Evolutionary conservation across 257 asterid species (phyloP).

Genomic region (Prunella vulgaris): DNA sequence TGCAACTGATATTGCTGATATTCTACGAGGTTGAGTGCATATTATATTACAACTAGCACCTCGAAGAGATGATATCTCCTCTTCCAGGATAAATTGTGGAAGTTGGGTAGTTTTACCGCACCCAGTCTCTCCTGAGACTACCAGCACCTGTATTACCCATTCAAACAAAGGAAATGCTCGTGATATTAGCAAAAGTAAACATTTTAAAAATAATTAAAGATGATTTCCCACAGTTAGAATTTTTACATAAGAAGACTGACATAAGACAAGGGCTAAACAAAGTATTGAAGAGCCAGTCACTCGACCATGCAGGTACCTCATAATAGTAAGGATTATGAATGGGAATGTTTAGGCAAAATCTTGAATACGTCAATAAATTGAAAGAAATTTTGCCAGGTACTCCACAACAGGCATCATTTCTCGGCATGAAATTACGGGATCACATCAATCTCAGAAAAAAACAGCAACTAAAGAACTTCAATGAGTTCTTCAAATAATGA

Average conservation of each 20-base stretch:
- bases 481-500: not conserved
- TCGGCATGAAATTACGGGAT: slow-evolving; percentile 6
- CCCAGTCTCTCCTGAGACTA: slow-evolving; percentile 99
- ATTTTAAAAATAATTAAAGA: not conserved
- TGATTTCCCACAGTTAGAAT: not conserved
- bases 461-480: not conserved
- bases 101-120: slow-evolving; percentile 99
- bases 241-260: not conserved
- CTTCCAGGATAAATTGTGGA: slow-evolving; percentile 94
- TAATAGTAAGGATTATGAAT: not conserved
- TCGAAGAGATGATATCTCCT: slow-evolving; percentile 68
- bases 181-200: not conserved
- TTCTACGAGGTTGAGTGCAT: slow-evolving; percentile 97
- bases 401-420: slow-evolving; percentile 6
- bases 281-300: not conserved
- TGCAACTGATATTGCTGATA: slow-evolving; percentile 97
- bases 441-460: not conserved
- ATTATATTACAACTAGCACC: slow-evolving; percentile 85
- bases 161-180: slow-evolving; percentile 14
- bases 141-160: slow-evolving; percentile 57
- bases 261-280: not conserved
- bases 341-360: not conserved
- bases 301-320: not conserved
- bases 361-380: not conserved
- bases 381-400: not conserved